phyloP scores from a whole-genome alignment of 148 eudicot species.

The Vaccinium darrowii region DNA sequence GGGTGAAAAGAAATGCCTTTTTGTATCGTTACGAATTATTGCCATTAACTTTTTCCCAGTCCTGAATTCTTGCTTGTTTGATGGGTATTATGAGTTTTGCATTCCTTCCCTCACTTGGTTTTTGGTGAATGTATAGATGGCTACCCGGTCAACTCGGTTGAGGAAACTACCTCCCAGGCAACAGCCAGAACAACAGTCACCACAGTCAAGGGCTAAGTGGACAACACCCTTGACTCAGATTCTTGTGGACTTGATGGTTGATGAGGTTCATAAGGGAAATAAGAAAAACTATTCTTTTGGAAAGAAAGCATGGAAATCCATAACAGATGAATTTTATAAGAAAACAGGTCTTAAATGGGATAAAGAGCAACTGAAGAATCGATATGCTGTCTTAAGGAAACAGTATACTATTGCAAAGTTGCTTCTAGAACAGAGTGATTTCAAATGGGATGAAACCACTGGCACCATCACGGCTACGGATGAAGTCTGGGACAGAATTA shows the following conservation, averaged over 20 bases:
- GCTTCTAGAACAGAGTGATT: constrained; percentile 51
- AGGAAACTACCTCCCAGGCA: constrained; percentile 38
- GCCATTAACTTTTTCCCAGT: background rate
- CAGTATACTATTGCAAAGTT: constrained; percentile 42
- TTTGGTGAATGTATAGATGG: constrained; percentile 40
- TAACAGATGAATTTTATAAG: constrained; percentile 50
- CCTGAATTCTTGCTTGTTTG: background rate
- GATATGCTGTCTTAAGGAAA: constrained; percentile 55
- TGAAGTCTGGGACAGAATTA: constrained; percentile 57
- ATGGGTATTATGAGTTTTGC: background rate
- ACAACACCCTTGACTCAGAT: constrained; percentile 55
- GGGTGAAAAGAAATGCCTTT: background rate
- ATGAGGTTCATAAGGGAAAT: constrained; percentile 51
- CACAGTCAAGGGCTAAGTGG: constrained; percentile 62
- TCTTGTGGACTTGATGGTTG: constrained; percentile 68
- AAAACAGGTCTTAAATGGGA: constrained; percentile 71
- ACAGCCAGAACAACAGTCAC: constrained; percentile 40
- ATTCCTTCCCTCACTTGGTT: constrained; percentile 4
- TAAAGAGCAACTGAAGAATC: constrained; percentile 57
- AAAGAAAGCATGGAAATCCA: constrained; percentile 58
- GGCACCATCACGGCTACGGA: constrained; percentile 48
- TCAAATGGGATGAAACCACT: constrained; percentile 57
- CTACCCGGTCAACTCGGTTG: constrained; percentile 50
- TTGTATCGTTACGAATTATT: background rate
- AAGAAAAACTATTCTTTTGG: constrained; percentile 36